Base-by-base conservation (phyloP, 2,329 filamentous ascomycete genomes). In the Emergomyces orientalis region DNA sequence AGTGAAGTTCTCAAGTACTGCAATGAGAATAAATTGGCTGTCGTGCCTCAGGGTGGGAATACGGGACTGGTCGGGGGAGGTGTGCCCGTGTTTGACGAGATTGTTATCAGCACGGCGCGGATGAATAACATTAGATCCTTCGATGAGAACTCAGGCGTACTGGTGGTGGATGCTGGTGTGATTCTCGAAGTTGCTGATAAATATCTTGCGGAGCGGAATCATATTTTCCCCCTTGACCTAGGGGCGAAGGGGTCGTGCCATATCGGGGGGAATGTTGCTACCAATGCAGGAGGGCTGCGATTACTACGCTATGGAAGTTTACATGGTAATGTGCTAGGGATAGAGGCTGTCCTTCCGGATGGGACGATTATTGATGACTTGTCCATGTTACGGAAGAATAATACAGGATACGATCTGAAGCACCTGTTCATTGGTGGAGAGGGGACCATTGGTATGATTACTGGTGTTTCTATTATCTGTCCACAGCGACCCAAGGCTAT, bases 181-280 rank as follows among this genome's bases (percentile, higher is more conserved):
- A 91, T 99, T 65, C 83, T 99, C 17, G 94, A 99, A 78, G 84
- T 87, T 3, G 91, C 89, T 5, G 94, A 99, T 76, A 86, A 88
- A 69, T 94, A 88, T 73, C 82, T 99, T 54, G 90, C 89, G 5
- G 86, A 95, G 75, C 86, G 84, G 69, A 86, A 87, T 58, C 88
- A 97, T 78, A 88, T 99, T 70, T 99, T 97, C 79, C 94, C 94
- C 25, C 82, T 99, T 55, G 95, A 99, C 73, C 84, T 99, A n/a
- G 95, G 93, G 61, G 94, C 94, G 17, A 99, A 99, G 79, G 94
- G 94, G 1, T 96, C 91, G 7, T 97, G 94, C 76, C 92, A 97
- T 65, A 88, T 99, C 66, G 94, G 95, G 68, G 94, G 94, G 59
- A 99, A 97, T 74, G 88, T 99, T 9, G 88, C 94, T 5, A 97